These are phyloP conservation scores for Mucor piriformis DNA, from an alignment of 371 early-diverging fungal genomes.

Conservation along the genomic window DNA sequence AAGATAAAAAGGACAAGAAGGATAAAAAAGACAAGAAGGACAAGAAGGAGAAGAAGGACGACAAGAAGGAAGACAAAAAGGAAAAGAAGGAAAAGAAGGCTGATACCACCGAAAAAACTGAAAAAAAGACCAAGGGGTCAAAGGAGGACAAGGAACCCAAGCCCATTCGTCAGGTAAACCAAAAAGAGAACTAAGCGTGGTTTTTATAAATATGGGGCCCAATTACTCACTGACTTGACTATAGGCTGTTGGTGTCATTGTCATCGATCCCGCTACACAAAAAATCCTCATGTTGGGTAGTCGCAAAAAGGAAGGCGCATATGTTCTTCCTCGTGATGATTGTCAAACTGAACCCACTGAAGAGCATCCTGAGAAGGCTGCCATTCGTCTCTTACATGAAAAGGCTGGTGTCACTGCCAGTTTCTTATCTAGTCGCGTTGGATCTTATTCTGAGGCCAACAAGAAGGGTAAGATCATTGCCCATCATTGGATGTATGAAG, in stretches of 20 bases:
- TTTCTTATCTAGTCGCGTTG: slow-evolving; percentile 28
- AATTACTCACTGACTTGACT: no score
- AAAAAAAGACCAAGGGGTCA: slow-evolving; percentile 3
- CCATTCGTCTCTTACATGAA: slow-evolving; percentile 38
- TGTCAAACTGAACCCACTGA: slow-evolving; percentile 24
- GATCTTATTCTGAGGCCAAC: slow-evolving; percentile 44
- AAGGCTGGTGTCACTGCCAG: slow-evolving; percentile 33
- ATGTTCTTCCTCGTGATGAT: slow-evolving; percentile 45
- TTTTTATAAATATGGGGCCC: no score
- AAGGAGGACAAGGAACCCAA: slow-evolving; percentile 9
- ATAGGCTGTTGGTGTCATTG: slow-evolving; percentile 45
- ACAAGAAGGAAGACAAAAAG: slow-evolving; percentile 25
- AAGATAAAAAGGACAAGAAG: slow-evolving; percentile 33
- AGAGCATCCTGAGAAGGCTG: slow-evolving; percentile 43
- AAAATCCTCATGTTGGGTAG: slow-evolving; percentile 39
- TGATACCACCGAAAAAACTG: slow-evolving; percentile 28
- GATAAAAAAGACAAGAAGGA: slow-evolving; percentile 3
- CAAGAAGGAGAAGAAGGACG: slow-evolving; percentile 34
- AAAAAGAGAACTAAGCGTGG: not conserved
- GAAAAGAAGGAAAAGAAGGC: slow-evolving; percentile 39
- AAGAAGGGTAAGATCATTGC: slow-evolving; percentile 47
- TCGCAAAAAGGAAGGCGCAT: slow-evolving; percentile 39
- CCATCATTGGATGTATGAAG: slow-evolving; percentile 52
- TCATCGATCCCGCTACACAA: slow-evolving; percentile 29
- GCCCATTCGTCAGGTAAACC: slow-evolving; percentile 25